Evolutionary conservation across 768 basidiomycete genomes (phyloP), one percentile per base, ranked within the genome.

Genomic region (Podaxis sp.): DNA sequence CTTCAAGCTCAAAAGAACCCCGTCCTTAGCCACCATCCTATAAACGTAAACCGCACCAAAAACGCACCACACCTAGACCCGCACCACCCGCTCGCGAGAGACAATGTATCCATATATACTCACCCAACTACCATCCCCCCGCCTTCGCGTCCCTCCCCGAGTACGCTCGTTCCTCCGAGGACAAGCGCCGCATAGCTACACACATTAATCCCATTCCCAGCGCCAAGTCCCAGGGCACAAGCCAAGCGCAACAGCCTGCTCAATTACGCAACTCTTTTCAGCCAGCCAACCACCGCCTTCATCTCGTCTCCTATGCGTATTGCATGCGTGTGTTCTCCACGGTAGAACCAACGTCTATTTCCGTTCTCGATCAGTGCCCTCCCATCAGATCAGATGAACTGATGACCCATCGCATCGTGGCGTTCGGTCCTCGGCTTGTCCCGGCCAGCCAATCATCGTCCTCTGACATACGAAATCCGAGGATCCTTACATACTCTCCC

Each of bases 341-440:
- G 42, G 42, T 44, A 15, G 42, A 51, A 26, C 9, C 11, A 22
- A 7, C 22, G 2, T 19, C 49, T 51, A 51, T 51, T 51, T 51
- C 26, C 12, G 26, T 51, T 4, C 44, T 33, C 33, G 33, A 46
- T 46, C 7, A 46, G 2, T 33, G 33, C 24, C 49, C 17, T 39
- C 30, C 13, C 52, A 33, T 53, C 52, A 53, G 52, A 55, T 55
- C 53, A 55, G 17, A 11, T 51, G 15, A 49, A 19, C 44, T 59
- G 57, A 59, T 59, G 57, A 59, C 46, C 57, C 33, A 59, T 59
- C 57, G 48, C 46, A 49, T 59, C 57, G 57, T 59, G 57, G 57
- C 57, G 57, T 38, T 56, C 57, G 57, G 28, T 9, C 15, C 33
- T 22, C 33, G 33, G 46, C 30, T n/a, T 13, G 6, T 40, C 19